These are phyloP conservation scores for Gliomastix tumulicola DNA, from an alignment of 2,329 filamentous ascomycete genomes.

Conservation along the genomic window DNA sequence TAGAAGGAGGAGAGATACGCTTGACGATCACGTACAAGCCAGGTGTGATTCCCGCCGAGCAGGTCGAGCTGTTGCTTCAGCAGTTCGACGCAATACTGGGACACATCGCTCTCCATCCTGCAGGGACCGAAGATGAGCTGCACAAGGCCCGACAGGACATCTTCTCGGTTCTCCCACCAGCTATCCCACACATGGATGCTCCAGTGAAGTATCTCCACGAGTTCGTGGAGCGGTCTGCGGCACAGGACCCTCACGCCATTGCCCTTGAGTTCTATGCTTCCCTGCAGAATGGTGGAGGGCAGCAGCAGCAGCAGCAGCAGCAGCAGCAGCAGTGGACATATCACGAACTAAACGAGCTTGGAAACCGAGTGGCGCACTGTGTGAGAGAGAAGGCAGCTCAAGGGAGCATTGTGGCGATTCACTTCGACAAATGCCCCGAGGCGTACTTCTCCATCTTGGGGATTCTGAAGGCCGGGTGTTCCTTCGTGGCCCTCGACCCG, in stretches of 20 bases:
- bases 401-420: conserved; percentile 64
- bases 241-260: conserved; percentile 44
- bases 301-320: conserved; percentile 13
- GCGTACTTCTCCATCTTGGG: conserved; percentile 78
- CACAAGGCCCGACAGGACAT: conserved; percentile 25
- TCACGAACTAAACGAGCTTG: conserved; percentile 59
- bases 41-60: conserved; percentile 58
- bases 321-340: conserved; percentile 60
- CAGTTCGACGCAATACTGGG: conserved; percentile 67
- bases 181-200: conserved; percentile 47
- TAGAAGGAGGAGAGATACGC: conserved; percentile 34
- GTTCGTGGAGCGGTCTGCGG: conserved; percentile 63
- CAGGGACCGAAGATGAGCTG: conserved; percentile 30
- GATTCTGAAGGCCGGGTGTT: conserved; percentile 74
- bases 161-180: conserved; percentile 61
- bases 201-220: conserved; percentile 62
- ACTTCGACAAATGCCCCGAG: conserved; percentile 79
- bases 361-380: conserved; percentile 65
- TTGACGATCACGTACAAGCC: conserved; percentile 61
- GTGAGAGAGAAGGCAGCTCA: conserved; percentile 42
- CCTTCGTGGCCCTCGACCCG: conserved; percentile 75
- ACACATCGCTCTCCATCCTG: conserved; percentile 45
- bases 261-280: conserved; percentile 71
- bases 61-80: conserved; percentile 57
- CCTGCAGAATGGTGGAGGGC: conserved; percentile 26